Base-by-base conservation (phyloP, 306 rosid genomes). In the Aeschynomene evenia region DNA sequence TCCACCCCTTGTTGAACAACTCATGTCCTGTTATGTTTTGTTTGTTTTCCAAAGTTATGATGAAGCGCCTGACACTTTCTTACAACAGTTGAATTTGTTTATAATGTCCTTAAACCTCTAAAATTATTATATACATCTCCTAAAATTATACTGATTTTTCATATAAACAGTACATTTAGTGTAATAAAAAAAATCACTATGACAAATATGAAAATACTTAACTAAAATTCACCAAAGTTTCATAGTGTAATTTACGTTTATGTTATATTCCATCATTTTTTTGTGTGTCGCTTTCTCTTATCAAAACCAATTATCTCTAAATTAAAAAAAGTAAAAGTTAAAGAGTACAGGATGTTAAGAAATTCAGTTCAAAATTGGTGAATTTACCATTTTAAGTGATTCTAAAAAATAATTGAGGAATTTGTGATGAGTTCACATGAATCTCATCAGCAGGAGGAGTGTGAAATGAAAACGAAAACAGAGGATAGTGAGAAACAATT, bases 21-120 rank as follows among this genome's bases (percentile, higher is more conserved):
- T 70, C 23, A 16, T 73, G 63, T 33, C 54, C 18, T 36, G 51
- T 61, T 63, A 15, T 66, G 43, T 37, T 37, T 11, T 34, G 63
- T 59, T 59, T 59, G 68, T 15, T 40, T 48, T 72, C 48, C 52
- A 49, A 72, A 60, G 61, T 10, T 40, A 23, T 49, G 57, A 72
- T 62, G 70, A 62, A 50, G 63, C 55, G 8, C 23, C 53, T 7
- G 12, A 60, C 43, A 72, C 53, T 49, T 72, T 45, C 70, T 34
- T 60, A 19, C 53, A 28, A 49, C 13, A 46, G 9, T 46, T 9
- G 60, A n/a, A n/a, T n/a, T n/a, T n/a, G n/a, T n/a, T n/a, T n/a
- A n/a, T n/a, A n/a, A n/a, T n/a, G n/a, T n/a, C n/a, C n/a, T n/a
- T n/a, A n/a, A n/a, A n/a, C n/a, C n/a, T n/a, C n/a, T n/a, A n/a